Conservation (phyloP, 768 basidiomycete genomes). For the Rhodotorula paludigena region DNA sequence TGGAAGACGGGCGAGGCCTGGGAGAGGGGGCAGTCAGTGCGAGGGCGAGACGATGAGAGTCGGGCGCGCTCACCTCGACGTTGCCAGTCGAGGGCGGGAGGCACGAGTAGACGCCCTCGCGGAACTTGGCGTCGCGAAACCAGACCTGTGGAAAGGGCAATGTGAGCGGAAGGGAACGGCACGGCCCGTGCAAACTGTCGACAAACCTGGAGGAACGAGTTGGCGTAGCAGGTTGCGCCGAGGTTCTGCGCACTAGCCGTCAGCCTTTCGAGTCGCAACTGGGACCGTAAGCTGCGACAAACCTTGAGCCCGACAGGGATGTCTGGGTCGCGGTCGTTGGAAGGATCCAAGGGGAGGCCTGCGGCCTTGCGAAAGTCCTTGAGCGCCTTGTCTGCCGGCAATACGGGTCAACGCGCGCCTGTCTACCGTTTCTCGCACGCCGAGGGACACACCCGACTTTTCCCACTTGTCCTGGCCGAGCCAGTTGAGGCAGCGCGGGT, state of each 20-base stretch:
- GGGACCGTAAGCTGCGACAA: constrained; percentile 33
- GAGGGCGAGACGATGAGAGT: background rate
- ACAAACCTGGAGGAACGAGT: constrained; percentile 79
- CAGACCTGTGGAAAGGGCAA: constrained; percentile 65
- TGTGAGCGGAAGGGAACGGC: too few relatives aligned
- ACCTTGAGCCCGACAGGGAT: constrained; percentile 75
- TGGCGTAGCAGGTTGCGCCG: constrained; percentile 95
- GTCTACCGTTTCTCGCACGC: too few relatives aligned
- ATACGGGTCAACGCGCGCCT: constrained; percentile 19
- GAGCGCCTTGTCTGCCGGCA: constrained; percentile 53
- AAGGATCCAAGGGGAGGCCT: constrained; percentile 59
- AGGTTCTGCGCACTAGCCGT: constrained; percentile 61
- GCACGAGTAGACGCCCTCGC: constrained; percentile 75
- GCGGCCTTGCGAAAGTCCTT: constrained; percentile 56
- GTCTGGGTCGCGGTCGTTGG: constrained; percentile 54
- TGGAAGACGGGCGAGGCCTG: constrained; percentile 48
- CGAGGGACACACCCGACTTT: constrained; percentile 49
- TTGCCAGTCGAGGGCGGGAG: constrained; percentile 57
- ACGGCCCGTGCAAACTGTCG: too few relatives aligned
- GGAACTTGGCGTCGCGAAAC: constrained; percentile 79
- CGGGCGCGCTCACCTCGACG: constrained; percentile 49
- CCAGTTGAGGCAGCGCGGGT: constrained; percentile 82
- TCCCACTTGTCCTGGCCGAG: constrained; percentile 80
- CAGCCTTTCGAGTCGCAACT: background rate
- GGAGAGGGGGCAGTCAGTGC: background rate